Evolutionary conservation across 2,329 filamentous ascomycete genomes (phyloP).

Genomic region (Chalaropsis thielavioides): DNA sequence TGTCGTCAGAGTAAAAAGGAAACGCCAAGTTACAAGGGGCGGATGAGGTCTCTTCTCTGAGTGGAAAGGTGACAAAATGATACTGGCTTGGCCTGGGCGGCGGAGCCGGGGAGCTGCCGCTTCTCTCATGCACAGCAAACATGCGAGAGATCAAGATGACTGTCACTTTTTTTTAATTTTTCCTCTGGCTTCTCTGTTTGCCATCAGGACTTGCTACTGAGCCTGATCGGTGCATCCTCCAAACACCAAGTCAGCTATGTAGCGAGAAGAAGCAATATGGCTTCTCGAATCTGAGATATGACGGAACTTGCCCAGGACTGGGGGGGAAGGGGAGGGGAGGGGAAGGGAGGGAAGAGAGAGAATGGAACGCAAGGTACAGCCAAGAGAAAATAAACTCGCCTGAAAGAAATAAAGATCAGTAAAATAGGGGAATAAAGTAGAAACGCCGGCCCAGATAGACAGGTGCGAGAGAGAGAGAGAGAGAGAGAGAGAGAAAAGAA

Average conservation of each 20-base stretch:
- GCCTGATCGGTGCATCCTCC: background rate
- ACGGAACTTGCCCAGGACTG: background rate
- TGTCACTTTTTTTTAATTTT: background rate
- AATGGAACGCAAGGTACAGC: background rate
- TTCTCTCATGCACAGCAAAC: background rate
- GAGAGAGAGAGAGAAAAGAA: background rate
- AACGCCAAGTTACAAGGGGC: background rate
- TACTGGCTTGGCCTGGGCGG: background rate
- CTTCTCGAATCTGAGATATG: slow-evolving; percentile 4
- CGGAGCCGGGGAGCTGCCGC: background rate
- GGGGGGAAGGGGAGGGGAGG: background rate
- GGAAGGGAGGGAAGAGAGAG: too few species aligned
- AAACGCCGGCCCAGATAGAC: background rate
- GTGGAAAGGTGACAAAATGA: background rate
- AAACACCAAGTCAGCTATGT: background rate
- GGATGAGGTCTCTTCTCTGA: background rate
- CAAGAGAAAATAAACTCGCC: background rate
- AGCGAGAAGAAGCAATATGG: background rate
- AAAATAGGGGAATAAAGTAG: background rate
- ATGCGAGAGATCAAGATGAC: background rate
- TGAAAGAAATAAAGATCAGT: background rate
- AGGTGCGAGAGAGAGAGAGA: too few species aligned
- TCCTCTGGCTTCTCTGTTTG: background rate
- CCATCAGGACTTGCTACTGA: background rate
- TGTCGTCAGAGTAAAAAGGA: slow-evolving; percentile 2